Percentiles rank a stretch among this genome's conserved stretches.
Conservation (phyloP, 2,329 filamentous ascomycete species). For the Penicillium sp. region DNA sequence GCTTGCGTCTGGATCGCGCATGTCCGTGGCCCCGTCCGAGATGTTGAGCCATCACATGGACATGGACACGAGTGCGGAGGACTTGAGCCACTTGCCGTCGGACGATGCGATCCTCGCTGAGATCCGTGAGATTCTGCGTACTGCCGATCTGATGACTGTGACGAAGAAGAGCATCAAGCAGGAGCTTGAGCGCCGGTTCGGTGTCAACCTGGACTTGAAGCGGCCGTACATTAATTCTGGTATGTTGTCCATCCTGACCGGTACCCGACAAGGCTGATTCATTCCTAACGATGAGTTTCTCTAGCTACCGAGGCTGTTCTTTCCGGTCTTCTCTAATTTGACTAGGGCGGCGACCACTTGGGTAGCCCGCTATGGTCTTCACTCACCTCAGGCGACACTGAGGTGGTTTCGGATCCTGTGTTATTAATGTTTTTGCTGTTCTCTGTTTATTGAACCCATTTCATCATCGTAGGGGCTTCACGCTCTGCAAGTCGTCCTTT, state of each 20-base stretch:
- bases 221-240: conserved; percentile 92
- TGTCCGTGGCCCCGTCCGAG: conserved; percentile 80
- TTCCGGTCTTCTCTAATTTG: conserved; percentile 69
- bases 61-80: conserved; percentile 75
- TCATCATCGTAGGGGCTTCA: background rate
- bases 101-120: conserved; percentile 91
- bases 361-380: background rate
- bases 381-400: background rate
- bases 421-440: conserved; percentile 19
- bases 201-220: conserved; percentile 80
- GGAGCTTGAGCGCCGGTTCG: conserved; percentile 89
- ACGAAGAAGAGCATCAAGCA: conserved; percentile 98
- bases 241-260: conserved; percentile 53
- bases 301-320: conserved; percentile 75
- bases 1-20: conserved; percentile 62
- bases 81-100: conserved; percentile 74
- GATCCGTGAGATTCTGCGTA: conserved; percentile 89
- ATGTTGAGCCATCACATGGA: conserved; percentile 67
- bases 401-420: conserved; percentile 14
- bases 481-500: conserved; percentile 1
- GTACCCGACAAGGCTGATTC: background rate
- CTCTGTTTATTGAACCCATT: background rate
- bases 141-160: conserved; percentile 93
- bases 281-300: conserved; percentile 33
- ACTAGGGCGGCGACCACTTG: background rate